These are phyloP conservation scores for Magnusiomyces sp. DNA, from an alignment of 1,139 yeast genomes.

Conservation along the genomic window DNA sequence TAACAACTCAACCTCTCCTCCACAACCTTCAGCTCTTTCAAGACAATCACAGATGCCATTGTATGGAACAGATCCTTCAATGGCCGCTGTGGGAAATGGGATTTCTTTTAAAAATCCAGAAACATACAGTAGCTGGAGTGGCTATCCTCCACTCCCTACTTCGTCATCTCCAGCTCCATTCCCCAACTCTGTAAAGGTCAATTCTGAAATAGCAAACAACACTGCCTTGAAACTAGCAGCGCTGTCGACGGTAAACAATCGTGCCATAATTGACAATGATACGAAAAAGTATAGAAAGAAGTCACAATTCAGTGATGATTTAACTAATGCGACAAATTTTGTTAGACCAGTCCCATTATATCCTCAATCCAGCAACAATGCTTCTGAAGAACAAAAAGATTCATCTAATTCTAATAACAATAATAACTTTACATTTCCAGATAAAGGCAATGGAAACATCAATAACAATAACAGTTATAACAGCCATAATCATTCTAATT, in stretches of 20 bases:
- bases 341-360: conserved; percentile 1
- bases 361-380: background rate
- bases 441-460: no score
- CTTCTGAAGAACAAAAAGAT: no score
- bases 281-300: conserved; percentile 4
- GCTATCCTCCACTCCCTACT: conserved; percentile 23
- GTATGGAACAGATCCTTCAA: background rate
- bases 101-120: background rate
- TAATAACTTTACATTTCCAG: no score
- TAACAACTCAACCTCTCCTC: background rate
- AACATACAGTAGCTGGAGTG: conserved; percentile 20
- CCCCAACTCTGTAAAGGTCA: conserved; percentile 16
- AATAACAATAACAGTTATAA: no score
- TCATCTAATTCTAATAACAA: no score
- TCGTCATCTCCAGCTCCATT: conserved; percentile 14
- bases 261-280: background rate
- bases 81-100: background rate
- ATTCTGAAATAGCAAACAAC: conserved; percentile 24
- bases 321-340: background rate
- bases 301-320: background rate
- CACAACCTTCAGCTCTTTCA: background rate
- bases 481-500: no score
- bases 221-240: conserved; percentile 35
- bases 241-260: conserved; percentile 25
- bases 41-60: background rate